phyloP scores from a whole-genome alignment of 495 filamentous ascomycete species.

The Trichoderma virens region DNA sequence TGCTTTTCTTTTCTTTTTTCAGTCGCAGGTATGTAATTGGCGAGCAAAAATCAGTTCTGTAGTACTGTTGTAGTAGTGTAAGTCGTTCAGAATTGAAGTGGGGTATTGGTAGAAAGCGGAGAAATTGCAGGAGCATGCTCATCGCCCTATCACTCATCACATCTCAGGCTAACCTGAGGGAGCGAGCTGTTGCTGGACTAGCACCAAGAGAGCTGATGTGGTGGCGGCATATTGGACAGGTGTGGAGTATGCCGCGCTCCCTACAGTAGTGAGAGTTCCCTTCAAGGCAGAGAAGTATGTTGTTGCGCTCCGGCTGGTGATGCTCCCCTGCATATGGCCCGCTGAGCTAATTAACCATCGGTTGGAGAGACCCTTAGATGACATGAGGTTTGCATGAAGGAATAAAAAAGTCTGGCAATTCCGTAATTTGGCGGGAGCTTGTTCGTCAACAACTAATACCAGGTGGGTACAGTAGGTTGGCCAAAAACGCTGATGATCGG shows the following conservation, averaged over 20 bases:
- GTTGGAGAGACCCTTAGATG: background rate
- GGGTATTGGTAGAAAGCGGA: background rate
- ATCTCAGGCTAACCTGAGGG: slow-evolving; percentile 5
- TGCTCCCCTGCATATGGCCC: no score
- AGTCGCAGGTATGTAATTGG: no score
- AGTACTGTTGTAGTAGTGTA: background rate
- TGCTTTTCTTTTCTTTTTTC: background rate
- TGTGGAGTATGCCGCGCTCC: background rate
- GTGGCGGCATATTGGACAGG: background rate
- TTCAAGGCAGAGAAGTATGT: no score
- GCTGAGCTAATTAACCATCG: background rate
- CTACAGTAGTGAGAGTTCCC: no score
- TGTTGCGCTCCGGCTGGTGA: no score
- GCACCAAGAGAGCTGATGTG: slow-evolving; percentile 1
- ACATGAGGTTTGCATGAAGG: background rate
- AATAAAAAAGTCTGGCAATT: no score
- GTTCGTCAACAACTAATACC: background rate
- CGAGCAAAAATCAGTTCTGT: background rate
- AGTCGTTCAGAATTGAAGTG: background rate
- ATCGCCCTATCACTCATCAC: slow-evolving; percentile 6
- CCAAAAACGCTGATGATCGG: background rate
- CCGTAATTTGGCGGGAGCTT: background rate
- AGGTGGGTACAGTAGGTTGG: background rate
- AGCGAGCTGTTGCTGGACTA: slow-evolving; percentile 1
- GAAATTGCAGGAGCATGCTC: slow-evolving; percentile 5